Percentiles rank a stretch among this genome's conserved stretches.
These are phyloP conservation scores for Heliamphora pulchella DNA, from an alignment of 179 eudicot species.

Conservation along the genomic window DNA sequence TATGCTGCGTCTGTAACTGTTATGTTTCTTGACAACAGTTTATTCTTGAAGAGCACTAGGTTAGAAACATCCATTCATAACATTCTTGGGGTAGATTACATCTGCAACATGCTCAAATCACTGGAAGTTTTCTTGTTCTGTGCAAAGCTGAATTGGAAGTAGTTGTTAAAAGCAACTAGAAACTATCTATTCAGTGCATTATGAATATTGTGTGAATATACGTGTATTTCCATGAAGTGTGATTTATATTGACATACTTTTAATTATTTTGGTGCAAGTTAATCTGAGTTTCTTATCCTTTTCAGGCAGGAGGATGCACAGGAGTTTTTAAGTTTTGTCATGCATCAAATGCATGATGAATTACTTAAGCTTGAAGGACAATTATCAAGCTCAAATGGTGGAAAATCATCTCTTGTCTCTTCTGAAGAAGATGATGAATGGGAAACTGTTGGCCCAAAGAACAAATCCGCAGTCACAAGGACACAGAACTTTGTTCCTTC, in stretches of 20 bases:
- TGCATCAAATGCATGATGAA: slow-evolving; percentile 91
- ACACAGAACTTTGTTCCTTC: slow-evolving; percentile 83
- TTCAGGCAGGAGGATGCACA: slow-evolving; percentile 97
- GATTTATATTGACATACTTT: background rate
- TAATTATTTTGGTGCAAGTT: slow-evolving; percentile 2
- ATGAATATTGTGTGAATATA: background rate
- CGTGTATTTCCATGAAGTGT: background rate
- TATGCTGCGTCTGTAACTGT: background rate
- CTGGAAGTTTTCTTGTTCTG: background rate
- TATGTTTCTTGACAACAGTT: background rate
- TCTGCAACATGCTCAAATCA: background rate
- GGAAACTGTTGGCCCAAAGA: slow-evolving; percentile 96
- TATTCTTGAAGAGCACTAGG: background rate
- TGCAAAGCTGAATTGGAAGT: background rate
- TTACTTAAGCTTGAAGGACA: slow-evolving; percentile 78
- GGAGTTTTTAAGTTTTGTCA: slow-evolving; percentile 77
- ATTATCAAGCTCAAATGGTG: slow-evolving; percentile 32
- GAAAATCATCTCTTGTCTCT: slow-evolving; percentile 50
- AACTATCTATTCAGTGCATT: background rate
- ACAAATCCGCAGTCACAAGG: slow-evolving; percentile 95
- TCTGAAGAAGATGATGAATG: slow-evolving; percentile 83
- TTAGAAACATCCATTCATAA: background rate
- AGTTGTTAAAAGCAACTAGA: slow-evolving; percentile 3
- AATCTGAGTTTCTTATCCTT: background rate
- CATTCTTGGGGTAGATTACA: background rate